These are phyloP conservation scores for Blastomyces percursus DNA, from an alignment of 2,329 filamentous ascomycete genomes.

Conservation along the genomic window DNA sequence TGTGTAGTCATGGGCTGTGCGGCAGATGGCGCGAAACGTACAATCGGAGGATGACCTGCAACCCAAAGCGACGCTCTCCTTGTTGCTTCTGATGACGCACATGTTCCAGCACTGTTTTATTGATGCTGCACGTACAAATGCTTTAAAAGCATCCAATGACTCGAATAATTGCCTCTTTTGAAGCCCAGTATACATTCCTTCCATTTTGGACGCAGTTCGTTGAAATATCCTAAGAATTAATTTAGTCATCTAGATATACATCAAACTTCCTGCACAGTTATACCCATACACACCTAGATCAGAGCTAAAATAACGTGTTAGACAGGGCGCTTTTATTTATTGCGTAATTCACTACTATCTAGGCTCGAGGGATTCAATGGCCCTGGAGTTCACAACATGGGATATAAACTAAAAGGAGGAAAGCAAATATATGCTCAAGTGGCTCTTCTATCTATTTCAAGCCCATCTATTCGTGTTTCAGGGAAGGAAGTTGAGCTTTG, in stretches of 20 bases:
- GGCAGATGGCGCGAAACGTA: constrained; percentile 32
- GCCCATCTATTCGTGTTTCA: neutral
- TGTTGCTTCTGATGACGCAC: constrained; percentile 31
- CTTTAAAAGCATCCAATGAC: constrained; percentile 32
- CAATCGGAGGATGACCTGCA: constrained; percentile 31
- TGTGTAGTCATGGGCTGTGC: constrained; percentile 31
- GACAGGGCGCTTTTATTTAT: neutral
- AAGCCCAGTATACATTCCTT: constrained; percentile 32
- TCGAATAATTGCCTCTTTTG: constrained; percentile 29
- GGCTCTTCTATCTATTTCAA: neutral
- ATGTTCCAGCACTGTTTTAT: constrained; percentile 33
- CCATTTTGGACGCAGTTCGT: constrained; percentile 16
- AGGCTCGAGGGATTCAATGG: neutral
- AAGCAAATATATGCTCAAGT: neutral
- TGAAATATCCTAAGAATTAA: neutral
- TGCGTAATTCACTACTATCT: neutral
- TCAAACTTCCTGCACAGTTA: neutral
- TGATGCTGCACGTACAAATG: constrained; percentile 30
- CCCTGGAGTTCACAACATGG: neutral
- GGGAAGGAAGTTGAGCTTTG: neutral
- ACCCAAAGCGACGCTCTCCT: constrained; percentile 33
- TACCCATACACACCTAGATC: neutral
- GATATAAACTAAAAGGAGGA: neutral
- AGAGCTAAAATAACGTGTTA: neutral
- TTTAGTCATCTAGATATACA: neutral